Evolutionary conservation across 2,329 filamentous ascomycete species (phyloP).

Genomic region (Clarireedia hainanense): DNA sequence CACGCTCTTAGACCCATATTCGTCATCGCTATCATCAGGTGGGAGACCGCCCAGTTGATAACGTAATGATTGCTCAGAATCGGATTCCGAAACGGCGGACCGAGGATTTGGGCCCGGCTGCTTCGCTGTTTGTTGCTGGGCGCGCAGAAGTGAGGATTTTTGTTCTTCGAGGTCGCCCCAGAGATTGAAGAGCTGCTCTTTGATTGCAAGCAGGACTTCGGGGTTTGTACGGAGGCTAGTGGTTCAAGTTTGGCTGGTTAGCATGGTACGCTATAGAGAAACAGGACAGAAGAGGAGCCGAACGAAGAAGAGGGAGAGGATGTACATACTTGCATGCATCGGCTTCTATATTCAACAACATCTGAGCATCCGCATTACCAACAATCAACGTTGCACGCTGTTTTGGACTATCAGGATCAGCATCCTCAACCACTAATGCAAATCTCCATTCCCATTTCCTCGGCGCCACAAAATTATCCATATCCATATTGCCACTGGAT

Average conservation of each 20-base stretch:
- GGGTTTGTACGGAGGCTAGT: constrained; percentile 48
- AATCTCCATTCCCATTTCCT: constrained; percentile 76
- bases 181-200: constrained; percentile 65
- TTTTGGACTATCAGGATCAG: constrained; percentile 33
- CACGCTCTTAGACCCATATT: neutral
- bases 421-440: constrained; percentile 69
- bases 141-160: constrained; percentile 37
- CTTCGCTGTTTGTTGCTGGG: constrained; percentile 11
- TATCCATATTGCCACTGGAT: constrained; percentile 16
- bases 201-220: constrained; percentile 43
- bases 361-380: constrained; percentile 48
- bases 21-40: neutral
- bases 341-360: constrained; percentile 41
- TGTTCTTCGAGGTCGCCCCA: constrained; percentile 82
- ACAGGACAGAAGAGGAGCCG: no score
- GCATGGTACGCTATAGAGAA: neutral
- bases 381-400: constrained; percentile 61
- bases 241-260: neutral
- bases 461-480: neutral
- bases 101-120: neutral
- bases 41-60: neutral
- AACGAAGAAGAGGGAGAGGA: neutral
- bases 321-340: constrained; percentile 44
- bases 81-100: neutral
- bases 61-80: no score